Conservation (phyloP, 2,329 filamentous ascomycete genomes). For the Dactylella cylindrospora region DNA sequence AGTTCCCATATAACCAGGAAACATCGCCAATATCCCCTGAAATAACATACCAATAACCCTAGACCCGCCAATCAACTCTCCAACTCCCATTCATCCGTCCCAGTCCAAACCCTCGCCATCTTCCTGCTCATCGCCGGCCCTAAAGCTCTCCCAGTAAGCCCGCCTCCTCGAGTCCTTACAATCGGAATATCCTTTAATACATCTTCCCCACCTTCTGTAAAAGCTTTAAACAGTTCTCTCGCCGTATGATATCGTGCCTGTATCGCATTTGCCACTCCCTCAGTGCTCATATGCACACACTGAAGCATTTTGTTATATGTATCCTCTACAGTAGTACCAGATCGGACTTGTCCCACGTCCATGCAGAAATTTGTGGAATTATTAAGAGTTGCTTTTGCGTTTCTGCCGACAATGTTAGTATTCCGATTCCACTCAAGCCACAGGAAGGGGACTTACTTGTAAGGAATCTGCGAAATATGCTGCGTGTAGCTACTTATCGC, state of each 20-base stretch:
- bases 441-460: constrained; percentile 57
- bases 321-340: constrained; percentile 66
- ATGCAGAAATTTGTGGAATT: constrained; percentile 68
- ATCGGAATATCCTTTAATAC: constrained; percentile 63
- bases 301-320: constrained; percentile 75
- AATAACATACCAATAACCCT: constrained; percentile 3
- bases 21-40: neutral
- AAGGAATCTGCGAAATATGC: constrained; percentile 74
- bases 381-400: constrained; percentile 22
- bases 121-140: constrained; percentile 63
- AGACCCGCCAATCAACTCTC: constrained; percentile 20
- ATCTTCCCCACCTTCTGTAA: constrained; percentile 62
- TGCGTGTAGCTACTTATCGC: constrained; percentile 76
- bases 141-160: constrained; percentile 58
- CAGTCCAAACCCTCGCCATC: constrained; percentile 63
- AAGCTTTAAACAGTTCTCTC: constrained; percentile 60
- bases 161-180: constrained; percentile 60
- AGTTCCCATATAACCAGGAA: neutral
- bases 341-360: constrained; percentile 73
- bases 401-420: neutral
- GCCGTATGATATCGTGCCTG: constrained; percentile 63
- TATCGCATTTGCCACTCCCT: constrained; percentile 71
- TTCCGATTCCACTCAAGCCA: neutral
- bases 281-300: constrained; percentile 71
- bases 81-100: constrained; percentile 53